phyloP scores from a whole-genome alignment of 2,329 filamentous ascomycete species.

The Diaporthe citri region DNA sequence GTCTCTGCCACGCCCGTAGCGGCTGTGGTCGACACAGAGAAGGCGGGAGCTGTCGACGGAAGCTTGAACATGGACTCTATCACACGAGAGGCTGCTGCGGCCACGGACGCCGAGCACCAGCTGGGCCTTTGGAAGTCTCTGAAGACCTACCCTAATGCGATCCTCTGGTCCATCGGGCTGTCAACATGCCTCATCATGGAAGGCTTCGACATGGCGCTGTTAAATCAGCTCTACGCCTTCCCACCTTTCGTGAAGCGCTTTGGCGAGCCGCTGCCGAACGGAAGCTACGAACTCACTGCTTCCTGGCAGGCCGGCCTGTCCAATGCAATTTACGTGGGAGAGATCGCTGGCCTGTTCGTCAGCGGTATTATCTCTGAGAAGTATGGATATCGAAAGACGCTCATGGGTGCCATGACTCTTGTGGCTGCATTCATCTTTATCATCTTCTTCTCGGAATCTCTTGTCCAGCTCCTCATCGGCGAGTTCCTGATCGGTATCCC shows the following conservation, averaged over 20 bases:
- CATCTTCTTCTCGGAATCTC: constrained; percentile 63
- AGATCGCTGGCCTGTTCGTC: constrained; percentile 67
- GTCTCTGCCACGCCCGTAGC: constrained; percentile 13
- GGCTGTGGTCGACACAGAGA: constrained; percentile 16
- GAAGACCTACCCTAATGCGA: constrained; percentile 60
- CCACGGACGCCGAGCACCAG: constrained; percentile 50
- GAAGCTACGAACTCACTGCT: constrained; percentile 48
- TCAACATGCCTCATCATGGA: constrained; percentile 64
- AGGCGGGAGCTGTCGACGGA: not conserved
- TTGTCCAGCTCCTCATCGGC: constrained; percentile 61
- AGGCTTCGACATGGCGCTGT: constrained; percentile 63
- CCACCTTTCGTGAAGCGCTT: constrained; percentile 60
- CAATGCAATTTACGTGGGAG: constrained; percentile 65
- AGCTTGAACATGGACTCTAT: constrained; percentile 22
- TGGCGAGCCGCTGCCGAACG: constrained; percentile 49
- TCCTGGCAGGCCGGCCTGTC: constrained; percentile 69
- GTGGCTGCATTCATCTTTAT: constrained; percentile 64
- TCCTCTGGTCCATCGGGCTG: constrained; percentile 61
- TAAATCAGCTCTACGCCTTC: constrained; percentile 63
- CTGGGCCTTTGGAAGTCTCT: constrained; percentile 57
- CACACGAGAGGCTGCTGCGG: constrained; percentile 15
- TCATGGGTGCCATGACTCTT: constrained; percentile 59
- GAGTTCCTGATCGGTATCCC: constrained; percentile 62
- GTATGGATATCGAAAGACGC: constrained; percentile 64
- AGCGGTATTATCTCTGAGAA: constrained; percentile 66